Conservation (phyloP, 1,139 yeast species). For the Hansenula anomala region DNA sequence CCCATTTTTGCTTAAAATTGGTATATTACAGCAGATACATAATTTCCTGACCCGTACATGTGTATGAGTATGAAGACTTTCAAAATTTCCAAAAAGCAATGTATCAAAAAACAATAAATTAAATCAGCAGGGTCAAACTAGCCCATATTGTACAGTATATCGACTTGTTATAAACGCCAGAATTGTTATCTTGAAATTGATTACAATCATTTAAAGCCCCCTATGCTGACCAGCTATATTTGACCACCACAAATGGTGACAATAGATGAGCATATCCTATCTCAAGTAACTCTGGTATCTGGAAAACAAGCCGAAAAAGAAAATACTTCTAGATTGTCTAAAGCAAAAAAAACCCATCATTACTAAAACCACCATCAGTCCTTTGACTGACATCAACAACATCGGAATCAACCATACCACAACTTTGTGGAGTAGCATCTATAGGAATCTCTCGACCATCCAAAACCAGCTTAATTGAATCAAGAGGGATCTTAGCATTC, state of each 20-base stretch:
- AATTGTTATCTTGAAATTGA: background rate
- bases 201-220: slow-evolving; percentile 1
- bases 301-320: background rate
- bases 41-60: no score
- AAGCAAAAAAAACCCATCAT: background rate
- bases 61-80: no score
- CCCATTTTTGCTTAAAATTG: no score
- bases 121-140: no score
- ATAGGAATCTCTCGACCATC: slow-evolving; percentile 6
- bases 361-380: slow-evolving; percentile 11
- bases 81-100: no score
- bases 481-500: slow-evolving; percentile 4
- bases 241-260: background rate
- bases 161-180: background rate
- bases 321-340: no score
- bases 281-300: background rate
- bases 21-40: no score
- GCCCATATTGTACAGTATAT: background rate
- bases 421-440: slow-evolving; percentile 6
- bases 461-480: slow-evolving; percentile 3
- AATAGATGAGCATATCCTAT: background rate
- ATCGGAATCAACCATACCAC: slow-evolving; percentile 11
- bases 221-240: background rate
- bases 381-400: slow-evolving; percentile 6
- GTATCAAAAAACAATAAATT: no score